Evolutionary conservation across 2,329 filamentous ascomycete species (phyloP).

Genomic region (Xylariales sp.): DNA sequence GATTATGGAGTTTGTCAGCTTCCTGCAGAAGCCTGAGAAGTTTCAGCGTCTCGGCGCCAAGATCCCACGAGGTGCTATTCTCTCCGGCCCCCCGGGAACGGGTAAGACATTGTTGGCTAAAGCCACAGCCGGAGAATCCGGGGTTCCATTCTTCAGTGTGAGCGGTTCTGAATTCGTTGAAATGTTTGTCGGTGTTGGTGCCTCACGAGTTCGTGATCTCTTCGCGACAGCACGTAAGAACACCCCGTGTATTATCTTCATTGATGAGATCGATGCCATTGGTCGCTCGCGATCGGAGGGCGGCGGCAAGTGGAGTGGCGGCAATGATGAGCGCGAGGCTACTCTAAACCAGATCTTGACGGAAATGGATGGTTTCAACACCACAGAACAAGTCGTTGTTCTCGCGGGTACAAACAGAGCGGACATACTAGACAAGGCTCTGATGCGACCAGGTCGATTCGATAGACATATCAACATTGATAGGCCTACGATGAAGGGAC

Average conservation of each 20-base stretch:
- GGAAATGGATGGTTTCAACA: conserved; percentile 99
- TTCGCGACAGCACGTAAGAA: conserved; percentile 94
- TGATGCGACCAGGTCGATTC: conserved; percentile 95
- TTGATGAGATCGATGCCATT: conserved; percentile 98
- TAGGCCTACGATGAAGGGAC: conserved; percentile 91
- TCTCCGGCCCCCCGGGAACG: conserved; percentile 95
- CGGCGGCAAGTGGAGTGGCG: conserved; percentile 72
- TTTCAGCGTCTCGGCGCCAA: conserved; percentile 95
- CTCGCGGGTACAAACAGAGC: conserved; percentile 94
- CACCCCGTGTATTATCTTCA: conserved; percentile 98
- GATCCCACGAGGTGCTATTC: conserved; percentile 93
- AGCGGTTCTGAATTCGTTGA: conserved; percentile 98
- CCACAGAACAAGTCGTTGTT: conserved; percentile 91
- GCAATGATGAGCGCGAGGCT: conserved; percentile 94
- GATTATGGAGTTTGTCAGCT: conserved; percentile 99
- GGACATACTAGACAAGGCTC: conserved; percentile 88
- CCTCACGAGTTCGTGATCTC: conserved; percentile 89
- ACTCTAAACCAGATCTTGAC: conserved; percentile 98
- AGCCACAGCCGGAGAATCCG: conserved; percentile 93
- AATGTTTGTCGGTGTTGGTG: conserved; percentile 99
- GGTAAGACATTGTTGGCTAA: conserved; percentile 98
- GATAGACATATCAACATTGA: conserved; percentile 96
- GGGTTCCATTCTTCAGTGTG: conserved; percentile 96
- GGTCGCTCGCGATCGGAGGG: conserved; percentile 83
- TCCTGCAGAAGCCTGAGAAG: conserved; percentile 86